Conservation (phyloP, 306 rosid genomes). For the Trifolium pratense region DNA sequence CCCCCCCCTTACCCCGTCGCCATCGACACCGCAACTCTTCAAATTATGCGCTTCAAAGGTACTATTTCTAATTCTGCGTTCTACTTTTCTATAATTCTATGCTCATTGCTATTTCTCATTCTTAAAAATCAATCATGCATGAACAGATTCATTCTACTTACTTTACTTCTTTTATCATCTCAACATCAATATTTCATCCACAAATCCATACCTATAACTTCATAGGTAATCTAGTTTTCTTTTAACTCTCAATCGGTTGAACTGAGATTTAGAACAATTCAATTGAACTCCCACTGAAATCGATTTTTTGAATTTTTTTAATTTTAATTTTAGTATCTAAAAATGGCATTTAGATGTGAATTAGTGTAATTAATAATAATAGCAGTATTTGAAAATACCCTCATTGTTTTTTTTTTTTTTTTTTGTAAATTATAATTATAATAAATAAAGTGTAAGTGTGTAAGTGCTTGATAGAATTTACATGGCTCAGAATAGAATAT, state of each 20-base stretch:
- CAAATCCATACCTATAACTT: neutral
- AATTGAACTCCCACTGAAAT: constrained; percentile 23
- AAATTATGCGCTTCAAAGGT: neutral
- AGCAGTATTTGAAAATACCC: neutral
- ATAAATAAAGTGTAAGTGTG: constrained; percentile 2
- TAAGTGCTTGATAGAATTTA: neutral
- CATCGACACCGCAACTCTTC: constrained; percentile 1
- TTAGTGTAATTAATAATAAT: constrained; percentile 4
- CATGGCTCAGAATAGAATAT: neutral
- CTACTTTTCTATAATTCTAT: neutral
- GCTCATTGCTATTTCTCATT: constrained; percentile 2
- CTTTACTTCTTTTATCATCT: neutral
- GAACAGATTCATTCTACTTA: neutral
- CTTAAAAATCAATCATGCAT: constrained; percentile 11
- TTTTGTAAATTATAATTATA: neutral
- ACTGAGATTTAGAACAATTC: neutral
- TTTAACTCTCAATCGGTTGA: constrained; percentile 11
- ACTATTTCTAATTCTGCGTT: neutral
- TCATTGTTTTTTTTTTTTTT: neutral
- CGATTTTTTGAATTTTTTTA: neutral
- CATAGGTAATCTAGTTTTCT: constrained; percentile 11
- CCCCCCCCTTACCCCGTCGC: neutral
- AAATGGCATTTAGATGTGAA: neutral
- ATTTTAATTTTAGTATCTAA: neutral
- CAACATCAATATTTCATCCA: neutral